A percentile compares a stretch with the other conserved stretches of the same genome.
Evolutionary conservation across 1,284 basidiomycete species (phyloP).

Genomic region (Ustilago hordei): DNA sequence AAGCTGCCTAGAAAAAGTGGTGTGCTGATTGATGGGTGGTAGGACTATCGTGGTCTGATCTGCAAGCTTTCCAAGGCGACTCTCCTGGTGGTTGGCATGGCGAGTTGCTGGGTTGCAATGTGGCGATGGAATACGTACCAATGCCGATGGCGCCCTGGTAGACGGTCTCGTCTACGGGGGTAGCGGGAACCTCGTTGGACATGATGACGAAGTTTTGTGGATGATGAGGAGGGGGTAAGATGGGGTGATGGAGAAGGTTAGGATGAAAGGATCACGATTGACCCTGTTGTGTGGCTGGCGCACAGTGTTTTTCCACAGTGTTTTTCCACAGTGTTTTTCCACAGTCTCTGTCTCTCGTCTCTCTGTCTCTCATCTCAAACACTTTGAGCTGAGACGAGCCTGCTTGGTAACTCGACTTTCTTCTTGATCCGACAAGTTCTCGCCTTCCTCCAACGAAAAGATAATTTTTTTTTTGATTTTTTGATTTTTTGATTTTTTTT

Average conservation of each 20-base stretch:
- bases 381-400: too few relatives aligned
- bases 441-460: background rate
- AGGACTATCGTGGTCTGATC: background rate
- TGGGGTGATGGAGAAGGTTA: conserved; percentile 45
- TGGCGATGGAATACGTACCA: conserved; percentile 70
- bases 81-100: background rate
- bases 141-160: conserved; percentile 98
- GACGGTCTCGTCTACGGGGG: conserved; percentile 77
- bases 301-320: too few relatives aligned
- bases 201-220: conserved; percentile 58
- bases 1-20: background rate
- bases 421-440: background rate
- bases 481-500: too few relatives aligned
- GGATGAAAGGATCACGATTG: conserved; percentile 27
- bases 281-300: background rate
- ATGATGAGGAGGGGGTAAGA: conserved; percentile 21
- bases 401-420: too few relatives aligned
- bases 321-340: too few relatives aligned
- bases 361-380: background rate
- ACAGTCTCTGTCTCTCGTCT: too few relatives aligned
- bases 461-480: too few relatives aligned
- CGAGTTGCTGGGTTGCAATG: conserved; percentile 9
- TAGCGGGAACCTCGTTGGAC: conserved; percentile 68
- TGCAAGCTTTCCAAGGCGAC: background rate
- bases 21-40: background rate